These are phyloP conservation scores for Verticillium longisporum DNA, from an alignment of 2,329 filamentous ascomycete species.

Conservation along the genomic window DNA sequence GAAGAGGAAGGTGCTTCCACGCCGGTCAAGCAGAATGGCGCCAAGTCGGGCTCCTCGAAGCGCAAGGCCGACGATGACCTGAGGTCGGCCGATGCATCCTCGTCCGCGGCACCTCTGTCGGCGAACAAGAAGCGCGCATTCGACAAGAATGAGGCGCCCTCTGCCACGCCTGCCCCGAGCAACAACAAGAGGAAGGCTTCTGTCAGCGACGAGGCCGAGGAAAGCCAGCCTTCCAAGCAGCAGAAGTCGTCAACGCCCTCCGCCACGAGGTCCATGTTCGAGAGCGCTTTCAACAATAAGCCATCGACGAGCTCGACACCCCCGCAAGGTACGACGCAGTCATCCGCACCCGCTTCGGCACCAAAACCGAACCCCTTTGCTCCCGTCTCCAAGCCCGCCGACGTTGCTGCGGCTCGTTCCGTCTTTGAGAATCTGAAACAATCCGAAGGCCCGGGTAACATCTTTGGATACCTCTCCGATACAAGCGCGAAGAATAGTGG, in stretches of 20 bases:
- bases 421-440: slow-evolving; percentile 34
- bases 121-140: slow-evolving; percentile 43
- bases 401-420: slow-evolving; percentile 32
- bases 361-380: slow-evolving; percentile 25
- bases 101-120: slow-evolving; percentile 24
- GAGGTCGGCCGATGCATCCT: slow-evolving; percentile 26
- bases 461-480: slow-evolving; percentile 55
- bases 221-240: slow-evolving; percentile 43
- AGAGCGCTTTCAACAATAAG: slow-evolving; percentile 48
- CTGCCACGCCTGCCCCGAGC: slow-evolving; percentile 24
- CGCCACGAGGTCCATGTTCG: slow-evolving; percentile 48
- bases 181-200: slow-evolving; percentile 50
- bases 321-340: slow-evolving; percentile 22
- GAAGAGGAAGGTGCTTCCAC: slow-evolving; percentile 33
- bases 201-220: slow-evolving; percentile 32
- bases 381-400: slow-evolving; percentile 24
- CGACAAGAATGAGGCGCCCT: slow-evolving; percentile 27
- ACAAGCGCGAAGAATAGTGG: slow-evolving; percentile 48
- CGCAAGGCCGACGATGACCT: slow-evolving; percentile 51
- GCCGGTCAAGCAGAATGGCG: slow-evolving; percentile 24
- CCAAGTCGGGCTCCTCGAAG: slow-evolving; percentile 33
- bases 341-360: slow-evolving; percentile 16
- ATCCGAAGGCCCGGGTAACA: slow-evolving; percentile 33
- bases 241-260: slow-evolving; percentile 42
- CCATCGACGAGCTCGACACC: slow-evolving; percentile 20